phyloP scores from a whole-genome alignment of 2,329 filamentous ascomycete genomes.

The Xylaria sp. region DNA sequence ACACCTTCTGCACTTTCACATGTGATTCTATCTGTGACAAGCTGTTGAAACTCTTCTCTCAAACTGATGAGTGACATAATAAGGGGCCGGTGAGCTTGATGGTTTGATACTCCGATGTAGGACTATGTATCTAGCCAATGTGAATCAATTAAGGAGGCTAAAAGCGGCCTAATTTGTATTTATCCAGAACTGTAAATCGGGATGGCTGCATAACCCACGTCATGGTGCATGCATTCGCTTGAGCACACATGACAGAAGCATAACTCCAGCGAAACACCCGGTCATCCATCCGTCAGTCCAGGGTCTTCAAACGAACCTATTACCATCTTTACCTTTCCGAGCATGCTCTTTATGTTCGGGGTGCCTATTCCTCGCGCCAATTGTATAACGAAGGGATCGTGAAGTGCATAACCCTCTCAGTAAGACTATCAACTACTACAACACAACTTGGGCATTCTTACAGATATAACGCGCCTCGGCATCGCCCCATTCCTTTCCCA shows the following conservation, averaged over 20 bases:
- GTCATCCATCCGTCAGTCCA: not conserved
- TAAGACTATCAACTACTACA: conserved; percentile 10
- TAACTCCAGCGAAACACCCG: conserved; percentile 10
- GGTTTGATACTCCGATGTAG: not conserved
- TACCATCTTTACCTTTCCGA: not conserved
- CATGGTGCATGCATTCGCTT: conserved; percentile 21
- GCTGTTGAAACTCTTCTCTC: no score
- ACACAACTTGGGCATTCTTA: not conserved
- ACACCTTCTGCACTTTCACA: no score
- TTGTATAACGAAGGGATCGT: not conserved
- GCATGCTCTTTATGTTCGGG: not conserved
- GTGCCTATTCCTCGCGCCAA: not conserved
- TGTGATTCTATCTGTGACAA: no score
- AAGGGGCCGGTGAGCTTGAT: no score
- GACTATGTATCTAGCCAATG: not conserved
- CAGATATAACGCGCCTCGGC: no score
- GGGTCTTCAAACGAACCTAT: not conserved
- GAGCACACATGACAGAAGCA: not conserved
- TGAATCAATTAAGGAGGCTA: no score
- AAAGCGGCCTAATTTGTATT: not conserved
- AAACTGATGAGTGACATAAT: no score
- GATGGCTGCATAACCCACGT: conserved; percentile 19
- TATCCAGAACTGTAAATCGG: not conserved
- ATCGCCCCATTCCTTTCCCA: conserved; percentile 3
- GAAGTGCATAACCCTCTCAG: conserved; percentile 3